phyloP scores from a whole-genome alignment of 768 basidiomycete species.

The Hemileccinum rubropunctum region DNA sequence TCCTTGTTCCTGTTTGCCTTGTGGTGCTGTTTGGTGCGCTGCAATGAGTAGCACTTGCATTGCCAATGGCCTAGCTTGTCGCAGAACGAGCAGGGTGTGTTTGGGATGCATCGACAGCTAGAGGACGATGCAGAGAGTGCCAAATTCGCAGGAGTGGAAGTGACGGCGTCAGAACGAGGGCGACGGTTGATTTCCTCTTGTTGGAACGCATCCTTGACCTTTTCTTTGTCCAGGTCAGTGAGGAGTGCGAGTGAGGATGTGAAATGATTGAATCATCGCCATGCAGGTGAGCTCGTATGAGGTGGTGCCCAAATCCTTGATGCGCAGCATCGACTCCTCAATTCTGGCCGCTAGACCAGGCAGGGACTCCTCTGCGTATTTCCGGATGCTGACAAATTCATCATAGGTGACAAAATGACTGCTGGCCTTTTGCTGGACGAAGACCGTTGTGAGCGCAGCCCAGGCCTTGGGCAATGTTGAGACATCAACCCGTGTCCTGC shows the following conservation, averaged over 20 bases:
- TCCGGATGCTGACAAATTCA: too few species aligned
- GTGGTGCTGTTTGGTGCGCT: not conserved
- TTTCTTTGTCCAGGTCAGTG: too few species aligned
- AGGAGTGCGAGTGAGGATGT: conserved; percentile 9
- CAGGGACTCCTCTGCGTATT: too few species aligned
- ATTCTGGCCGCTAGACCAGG: too few species aligned
- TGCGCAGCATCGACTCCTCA: conserved; percentile 1
- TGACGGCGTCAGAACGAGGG: not conserved
- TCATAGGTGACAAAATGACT: too few species aligned
- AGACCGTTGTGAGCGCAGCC: too few species aligned
- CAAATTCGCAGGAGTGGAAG: not conserved
- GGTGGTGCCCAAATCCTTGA: not conserved
- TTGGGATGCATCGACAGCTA: not conserved
- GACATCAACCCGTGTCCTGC: not conserved
- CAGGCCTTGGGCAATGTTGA: not conserved
- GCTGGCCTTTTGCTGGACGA: too few species aligned
- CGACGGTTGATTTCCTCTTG: not conserved
- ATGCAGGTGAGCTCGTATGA: not conserved
- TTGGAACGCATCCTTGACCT: not conserved
- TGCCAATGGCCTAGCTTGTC: conserved; percentile 1
- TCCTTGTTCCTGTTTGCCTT: too few species aligned
- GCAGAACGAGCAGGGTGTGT: too few species aligned
- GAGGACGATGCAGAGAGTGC: not conserved
- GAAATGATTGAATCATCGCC: conserved; percentile 5
- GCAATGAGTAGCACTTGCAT: not conserved